Conservation (phyloP, 1,139 yeast genomes). For the Taphrina sp. region DNA sequence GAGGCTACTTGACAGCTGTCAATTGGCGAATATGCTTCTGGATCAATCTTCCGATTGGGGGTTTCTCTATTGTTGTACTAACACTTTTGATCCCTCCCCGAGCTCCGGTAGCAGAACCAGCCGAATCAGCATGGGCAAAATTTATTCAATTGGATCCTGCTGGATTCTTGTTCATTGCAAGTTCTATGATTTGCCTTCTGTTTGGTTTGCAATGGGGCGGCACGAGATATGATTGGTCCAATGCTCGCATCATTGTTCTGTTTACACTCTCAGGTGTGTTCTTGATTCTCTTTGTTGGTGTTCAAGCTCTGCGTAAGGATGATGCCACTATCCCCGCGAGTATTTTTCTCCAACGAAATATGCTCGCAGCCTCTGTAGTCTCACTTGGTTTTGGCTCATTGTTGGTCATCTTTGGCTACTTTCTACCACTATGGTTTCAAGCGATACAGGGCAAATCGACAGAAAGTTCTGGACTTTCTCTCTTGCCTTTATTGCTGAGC, state of each 20-base stretch:
- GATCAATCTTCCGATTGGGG: conserved; percentile 70
- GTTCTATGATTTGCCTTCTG: conserved; percentile 50
- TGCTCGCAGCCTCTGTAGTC: too few species aligned
- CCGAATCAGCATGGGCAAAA: conserved; percentile 44
- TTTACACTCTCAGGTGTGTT: conserved; percentile 56
- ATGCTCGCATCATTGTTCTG: conserved; percentile 56
- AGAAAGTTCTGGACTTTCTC: conserved; percentile 57
- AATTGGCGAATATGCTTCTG: conserved; percentile 81
- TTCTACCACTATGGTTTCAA: conserved; percentile 58
- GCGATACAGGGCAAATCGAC: conserved; percentile 52
- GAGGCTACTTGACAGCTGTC: conserved; percentile 54
- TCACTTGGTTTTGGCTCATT: too few species aligned
- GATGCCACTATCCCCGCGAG: conserved; percentile 53
- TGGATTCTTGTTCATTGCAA: conserved; percentile 49
- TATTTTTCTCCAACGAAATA: conserved; percentile 47
- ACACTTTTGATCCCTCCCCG: conserved; percentile 56
- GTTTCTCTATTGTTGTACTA: conserved; percentile 52
- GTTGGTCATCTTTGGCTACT: conserved; percentile 50
- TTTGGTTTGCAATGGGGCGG: conserved; percentile 59
- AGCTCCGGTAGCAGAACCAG: conserved; percentile 51
- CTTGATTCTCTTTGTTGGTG: conserved; percentile 48
- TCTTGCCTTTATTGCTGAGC: conserved; percentile 56
- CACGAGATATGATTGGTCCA: conserved; percentile 50
- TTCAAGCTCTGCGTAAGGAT: conserved; percentile 52
- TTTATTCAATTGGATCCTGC: conserved; percentile 51